Conservation (phyloP, 345 rosid species). For the Noccaea bulbosa region DNA sequence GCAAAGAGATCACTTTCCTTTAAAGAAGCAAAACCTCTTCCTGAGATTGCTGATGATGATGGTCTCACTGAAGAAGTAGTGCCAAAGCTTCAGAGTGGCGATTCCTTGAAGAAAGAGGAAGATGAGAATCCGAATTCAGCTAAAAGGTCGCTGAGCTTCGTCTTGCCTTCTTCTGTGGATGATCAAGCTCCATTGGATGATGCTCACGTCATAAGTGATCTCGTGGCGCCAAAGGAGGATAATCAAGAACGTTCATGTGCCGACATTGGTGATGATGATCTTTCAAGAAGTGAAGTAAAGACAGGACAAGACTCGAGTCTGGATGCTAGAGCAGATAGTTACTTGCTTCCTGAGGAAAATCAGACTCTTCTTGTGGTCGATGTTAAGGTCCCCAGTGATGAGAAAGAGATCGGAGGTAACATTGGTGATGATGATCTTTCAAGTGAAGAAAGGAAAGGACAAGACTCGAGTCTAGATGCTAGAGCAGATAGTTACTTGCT, state of each 20-base stretch:
- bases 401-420: no score
- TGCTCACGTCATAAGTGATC: conserved; percentile 10
- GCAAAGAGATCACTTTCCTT: conserved; percentile 75
- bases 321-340: not conserved
- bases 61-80: conserved; percentile 24
- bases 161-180: conserved; percentile 18
- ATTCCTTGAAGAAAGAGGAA: conserved; percentile 28
- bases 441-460: not conserved
- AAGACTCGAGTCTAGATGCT: not conserved
- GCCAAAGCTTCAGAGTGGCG: conserved; percentile 6
- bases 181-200: not conserved
- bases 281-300: not conserved
- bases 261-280: not conserved
- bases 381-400: not conserved
- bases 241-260: not conserved
- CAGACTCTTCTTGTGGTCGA: not conserved
- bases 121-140: conserved; percentile 5
- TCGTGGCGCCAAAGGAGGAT: not conserved
- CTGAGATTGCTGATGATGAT: conserved; percentile 8
- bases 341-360: not conserved
- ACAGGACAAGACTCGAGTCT: not conserved
- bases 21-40: conserved; percentile 42
- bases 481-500: not conserved
- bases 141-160: no score
- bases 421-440: conserved; percentile 6